phyloP scores from a whole-genome alignment of 2,329 filamentous ascomycete genomes.

The Botryotinia convoluta region DNA sequence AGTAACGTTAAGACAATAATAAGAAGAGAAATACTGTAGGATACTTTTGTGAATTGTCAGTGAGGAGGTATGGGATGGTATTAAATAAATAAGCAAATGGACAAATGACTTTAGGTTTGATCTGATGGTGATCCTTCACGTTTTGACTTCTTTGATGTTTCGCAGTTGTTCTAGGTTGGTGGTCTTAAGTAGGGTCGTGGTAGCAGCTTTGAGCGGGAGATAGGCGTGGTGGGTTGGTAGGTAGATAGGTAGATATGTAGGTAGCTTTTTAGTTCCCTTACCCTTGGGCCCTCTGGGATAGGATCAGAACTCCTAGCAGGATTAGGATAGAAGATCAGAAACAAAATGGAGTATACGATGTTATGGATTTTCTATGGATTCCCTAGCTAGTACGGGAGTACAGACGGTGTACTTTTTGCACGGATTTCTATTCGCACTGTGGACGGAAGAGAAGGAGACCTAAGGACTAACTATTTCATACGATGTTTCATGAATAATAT shows the following conservation, averaged over 20 bases:
- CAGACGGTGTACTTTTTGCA: neutral
- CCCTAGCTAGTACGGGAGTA: neutral
- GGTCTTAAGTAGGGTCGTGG: neutral
- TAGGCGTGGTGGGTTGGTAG: neutral
- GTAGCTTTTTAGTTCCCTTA: neutral
- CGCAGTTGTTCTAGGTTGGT: slow-evolving; percentile 21
- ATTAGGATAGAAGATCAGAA: neutral
- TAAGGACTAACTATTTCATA: neutral
- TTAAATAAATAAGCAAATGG: neutral
- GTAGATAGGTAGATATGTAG: neutral
- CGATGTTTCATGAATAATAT: neutral
- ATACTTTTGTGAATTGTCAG: neutral
- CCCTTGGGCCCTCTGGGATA: neutral
- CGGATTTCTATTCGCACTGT: neutral
- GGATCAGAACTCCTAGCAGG: neutral
- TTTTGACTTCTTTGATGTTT: slow-evolving; percentile 18
- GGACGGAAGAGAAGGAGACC: neutral
- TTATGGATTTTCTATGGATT: neutral
- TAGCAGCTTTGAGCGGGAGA: neutral
- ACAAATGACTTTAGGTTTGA: slow-evolving; percentile 4
- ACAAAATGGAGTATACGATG: neutral
- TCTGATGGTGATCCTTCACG: slow-evolving; percentile 5
- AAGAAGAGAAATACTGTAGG: neutral
- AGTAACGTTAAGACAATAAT: neutral
- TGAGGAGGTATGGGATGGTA: neutral